A percentile compares a stretch with the other conserved stretches of the same genome.
Conservation (phyloP, 2,329 filamentous ascomycete species). For the Colletotrichum brevisporum region DNA sequence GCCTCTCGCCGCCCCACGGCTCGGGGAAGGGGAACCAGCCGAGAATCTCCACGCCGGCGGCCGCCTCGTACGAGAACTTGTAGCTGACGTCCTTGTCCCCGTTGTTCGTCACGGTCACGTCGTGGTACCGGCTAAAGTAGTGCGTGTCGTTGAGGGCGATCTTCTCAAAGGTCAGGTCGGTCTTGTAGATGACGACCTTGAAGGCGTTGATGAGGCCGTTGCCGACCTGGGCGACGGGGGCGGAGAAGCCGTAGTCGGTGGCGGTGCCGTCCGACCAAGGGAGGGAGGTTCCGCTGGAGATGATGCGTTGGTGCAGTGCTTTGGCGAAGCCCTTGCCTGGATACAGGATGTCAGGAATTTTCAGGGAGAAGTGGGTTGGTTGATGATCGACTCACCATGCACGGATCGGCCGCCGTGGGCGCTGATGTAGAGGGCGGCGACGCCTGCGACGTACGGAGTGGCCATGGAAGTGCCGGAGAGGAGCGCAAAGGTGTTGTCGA, state of each 20-base stretch:
- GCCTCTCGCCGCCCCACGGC: conserved; percentile 31
- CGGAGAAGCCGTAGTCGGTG: conserved; percentile 43
- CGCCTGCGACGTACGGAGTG: conserved; percentile 59
- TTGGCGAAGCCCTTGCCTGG: conserved; percentile 50
- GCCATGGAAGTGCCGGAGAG: conserved; percentile 65
- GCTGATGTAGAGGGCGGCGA: conserved; percentile 54
- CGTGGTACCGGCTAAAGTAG: conserved; percentile 49
- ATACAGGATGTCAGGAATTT: background rate
- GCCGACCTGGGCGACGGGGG: conserved; percentile 56
- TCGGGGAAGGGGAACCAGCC: conserved; percentile 37
- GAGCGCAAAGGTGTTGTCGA: conserved; percentile 51
- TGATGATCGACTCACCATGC: conserved; percentile 43
- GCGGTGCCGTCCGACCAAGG: conserved; percentile 45
- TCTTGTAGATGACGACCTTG: conserved; percentile 56
- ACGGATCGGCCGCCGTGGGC: conserved; percentile 48
- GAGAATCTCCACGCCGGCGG: conserved; percentile 54
- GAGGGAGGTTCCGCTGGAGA: conserved; percentile 49
- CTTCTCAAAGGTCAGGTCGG: conserved; percentile 53
- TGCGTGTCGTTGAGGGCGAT: conserved; percentile 61
- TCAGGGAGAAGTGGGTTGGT: background rate
- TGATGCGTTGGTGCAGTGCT: conserved; percentile 48
- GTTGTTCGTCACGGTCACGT: conserved; percentile 53
- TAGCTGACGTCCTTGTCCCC: conserved; percentile 52
- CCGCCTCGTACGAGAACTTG: conserved; percentile 46
- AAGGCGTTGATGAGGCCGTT: conserved; percentile 59